A percentile compares a stretch with the other conserved stretches of the same genome.
Conservation (phyloP, 306 rosid species). For the Pueraria montana region DNA sequence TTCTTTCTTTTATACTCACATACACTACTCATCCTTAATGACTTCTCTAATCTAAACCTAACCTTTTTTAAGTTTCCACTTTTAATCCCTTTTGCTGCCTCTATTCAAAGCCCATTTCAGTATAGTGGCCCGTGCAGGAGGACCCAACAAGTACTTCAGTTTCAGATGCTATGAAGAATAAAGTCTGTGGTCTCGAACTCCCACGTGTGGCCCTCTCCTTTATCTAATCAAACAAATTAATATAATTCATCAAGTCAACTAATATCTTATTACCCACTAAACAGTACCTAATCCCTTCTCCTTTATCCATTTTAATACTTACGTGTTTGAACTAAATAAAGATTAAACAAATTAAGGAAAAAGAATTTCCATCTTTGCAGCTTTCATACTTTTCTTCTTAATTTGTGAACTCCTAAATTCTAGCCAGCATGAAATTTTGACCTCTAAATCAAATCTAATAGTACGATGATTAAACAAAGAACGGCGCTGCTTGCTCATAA, state of each 20-base stretch:
- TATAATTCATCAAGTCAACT: conserved; percentile 31
- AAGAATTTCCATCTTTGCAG: background rate
- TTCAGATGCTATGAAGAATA: background rate
- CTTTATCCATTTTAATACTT: background rate
- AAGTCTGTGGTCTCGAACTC: conserved; percentile 14
- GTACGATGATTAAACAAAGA: background rate
- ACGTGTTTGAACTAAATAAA: background rate
- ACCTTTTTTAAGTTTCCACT: background rate
- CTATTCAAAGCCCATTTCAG: background rate
- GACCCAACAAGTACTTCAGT: conserved; percentile 8
- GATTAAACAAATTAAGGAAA: background rate
- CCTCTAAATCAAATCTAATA: background rate
- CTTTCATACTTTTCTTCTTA: background rate
- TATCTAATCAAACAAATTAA: conserved; percentile 16
- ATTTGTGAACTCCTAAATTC: background rate
- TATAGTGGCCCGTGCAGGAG: background rate
- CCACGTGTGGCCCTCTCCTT: conserved; percentile 42
- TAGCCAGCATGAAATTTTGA: background rate
- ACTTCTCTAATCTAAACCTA: background rate
- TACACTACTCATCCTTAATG: background rate
- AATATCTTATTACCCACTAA: conserved; percentile 35
- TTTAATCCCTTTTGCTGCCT: background rate
- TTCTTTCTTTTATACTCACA: background rate
- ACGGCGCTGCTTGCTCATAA: background rate
- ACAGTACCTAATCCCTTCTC: background rate